A percentile compares a stretch with the other conserved stretches of the same genome.
Evolutionary conservation across 2,329 filamentous ascomycete species (phyloP).

Genomic region (Xylariaceae sp.): DNA sequence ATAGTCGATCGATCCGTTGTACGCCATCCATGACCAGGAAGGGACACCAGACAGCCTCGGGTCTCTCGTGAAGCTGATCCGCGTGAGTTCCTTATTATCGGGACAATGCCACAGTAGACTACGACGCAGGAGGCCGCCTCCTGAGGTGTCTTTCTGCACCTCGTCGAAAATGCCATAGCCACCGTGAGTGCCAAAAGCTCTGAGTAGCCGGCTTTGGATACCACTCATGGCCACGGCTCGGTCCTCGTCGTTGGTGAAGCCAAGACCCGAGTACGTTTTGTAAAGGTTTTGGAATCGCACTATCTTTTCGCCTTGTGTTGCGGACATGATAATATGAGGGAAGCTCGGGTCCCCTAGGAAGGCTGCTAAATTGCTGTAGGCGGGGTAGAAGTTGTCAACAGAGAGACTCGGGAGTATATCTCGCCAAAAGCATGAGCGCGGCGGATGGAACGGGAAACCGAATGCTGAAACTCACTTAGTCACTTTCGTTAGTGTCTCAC

Average conservation of each 20-base stretch:
- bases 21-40: slow-evolving; percentile 1
- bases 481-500: slow-evolving; percentile 32
- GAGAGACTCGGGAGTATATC: too few relatives aligned
- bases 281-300: slow-evolving; percentile 2
- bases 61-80: not conserved
- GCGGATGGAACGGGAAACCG: not conserved
- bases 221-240: not conserved
- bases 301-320: slow-evolving; percentile 4
- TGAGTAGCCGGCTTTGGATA: not conserved
- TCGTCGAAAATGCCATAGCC: slow-evolving; percentile 1
- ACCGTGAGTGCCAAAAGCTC: not conserved
- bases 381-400: not conserved
- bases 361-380: not conserved
- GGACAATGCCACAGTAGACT: not conserved
- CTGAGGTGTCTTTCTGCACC: not conserved
- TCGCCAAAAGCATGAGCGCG: not conserved
- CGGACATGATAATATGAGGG: slow-evolving; percentile 1
- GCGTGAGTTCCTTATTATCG: not conserved
- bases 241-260: not conserved
- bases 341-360: not conserved
- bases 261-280: not conserved
- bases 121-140: not conserved
- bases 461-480: slow-evolving; percentile 27
- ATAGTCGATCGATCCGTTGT: not conserved
- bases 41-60: not conserved